These are phyloP conservation scores for Lagerstroemia speciosa DNA, from an alignment of 345 rosid genomes.

Conservation along the genomic window DNA sequence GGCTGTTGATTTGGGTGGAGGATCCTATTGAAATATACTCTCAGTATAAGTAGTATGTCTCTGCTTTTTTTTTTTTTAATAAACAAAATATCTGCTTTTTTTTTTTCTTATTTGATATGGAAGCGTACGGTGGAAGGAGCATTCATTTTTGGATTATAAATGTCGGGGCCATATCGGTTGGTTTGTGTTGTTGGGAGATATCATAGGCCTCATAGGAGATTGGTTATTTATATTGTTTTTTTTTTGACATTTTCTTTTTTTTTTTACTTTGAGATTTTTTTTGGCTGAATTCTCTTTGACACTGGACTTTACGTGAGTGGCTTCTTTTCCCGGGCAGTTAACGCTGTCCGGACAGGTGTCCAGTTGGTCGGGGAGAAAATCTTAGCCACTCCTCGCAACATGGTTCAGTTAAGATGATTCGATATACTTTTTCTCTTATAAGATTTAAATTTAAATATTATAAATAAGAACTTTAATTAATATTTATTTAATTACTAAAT, in stretches of 20 bases:
- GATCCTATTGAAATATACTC: neutral
- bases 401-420: too few relatives aligned
- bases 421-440: too few relatives aligned
- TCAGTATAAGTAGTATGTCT: neutral
- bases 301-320: neutral
- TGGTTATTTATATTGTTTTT: neutral
- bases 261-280: neutral
- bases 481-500: too few relatives aligned
- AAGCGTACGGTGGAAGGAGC: too few relatives aligned
- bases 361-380: neutral
- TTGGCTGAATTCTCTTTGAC: too few relatives aligned
- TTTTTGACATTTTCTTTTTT: neutral
- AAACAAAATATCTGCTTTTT: neutral
- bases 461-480: too few relatives aligned
- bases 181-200: neutral
- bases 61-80: neutral
- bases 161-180: neutral
- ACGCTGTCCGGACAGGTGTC: neutral
- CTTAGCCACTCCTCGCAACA: neutral
- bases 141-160: neutral
- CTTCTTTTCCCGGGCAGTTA: neutral
- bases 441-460: too few relatives aligned
- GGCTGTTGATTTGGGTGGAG: too few relatives aligned
- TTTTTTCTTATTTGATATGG: neutral
- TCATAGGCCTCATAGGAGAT: neutral